Conservation (phyloP, 495 filamentous ascomycete genomes). For the Lophiostoma macrostomum region DNA sequence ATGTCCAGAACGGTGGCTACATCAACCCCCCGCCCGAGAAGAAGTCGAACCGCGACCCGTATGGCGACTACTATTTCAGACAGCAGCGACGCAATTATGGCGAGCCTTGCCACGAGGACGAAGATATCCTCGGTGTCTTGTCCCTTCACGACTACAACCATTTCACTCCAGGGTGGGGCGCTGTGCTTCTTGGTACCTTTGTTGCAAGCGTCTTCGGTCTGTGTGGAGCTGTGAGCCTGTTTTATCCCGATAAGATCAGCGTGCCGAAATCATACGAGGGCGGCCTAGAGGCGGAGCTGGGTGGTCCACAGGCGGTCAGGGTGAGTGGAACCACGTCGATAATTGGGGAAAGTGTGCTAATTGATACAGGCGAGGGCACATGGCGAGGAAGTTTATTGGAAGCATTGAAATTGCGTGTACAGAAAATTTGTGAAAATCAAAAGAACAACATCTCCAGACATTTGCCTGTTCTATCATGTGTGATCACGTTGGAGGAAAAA, state of each 20-base stretch:
- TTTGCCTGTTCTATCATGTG: too few species aligned
- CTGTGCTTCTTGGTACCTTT: constrained; percentile 72
- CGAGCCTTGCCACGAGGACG: constrained; percentile 94
- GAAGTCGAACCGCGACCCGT: constrained; percentile 85
- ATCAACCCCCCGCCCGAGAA: constrained; percentile 80
- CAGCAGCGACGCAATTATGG: constrained; percentile 95
- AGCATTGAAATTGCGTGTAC: too few species aligned
- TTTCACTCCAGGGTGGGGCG: constrained; percentile 66
- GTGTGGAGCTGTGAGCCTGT: constrained; percentile 63
- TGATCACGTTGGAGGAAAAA: too few species aligned
- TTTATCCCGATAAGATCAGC: constrained; percentile 83
- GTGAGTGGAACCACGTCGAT: constrained; percentile 29
- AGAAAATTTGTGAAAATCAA: too few species aligned
- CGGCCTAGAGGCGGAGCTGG: constrained; percentile 82
- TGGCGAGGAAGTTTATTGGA: constrained; percentile 12
- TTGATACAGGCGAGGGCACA: constrained; percentile 4
- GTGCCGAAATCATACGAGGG: constrained; percentile 76
- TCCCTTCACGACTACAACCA: constrained; percentile 87
- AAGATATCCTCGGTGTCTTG: constrained; percentile 92
- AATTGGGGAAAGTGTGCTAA: background rate
- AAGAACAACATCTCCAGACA: too few species aligned
- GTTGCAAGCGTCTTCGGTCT: constrained; percentile 66
- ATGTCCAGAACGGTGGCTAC: constrained; percentile 80
- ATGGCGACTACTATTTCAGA: constrained; percentile 96
- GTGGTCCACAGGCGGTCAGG: constrained; percentile 54